Conservation (phyloP, 495 filamentous ascomycete species). For the Parachaetomium inaequale region DNA sequence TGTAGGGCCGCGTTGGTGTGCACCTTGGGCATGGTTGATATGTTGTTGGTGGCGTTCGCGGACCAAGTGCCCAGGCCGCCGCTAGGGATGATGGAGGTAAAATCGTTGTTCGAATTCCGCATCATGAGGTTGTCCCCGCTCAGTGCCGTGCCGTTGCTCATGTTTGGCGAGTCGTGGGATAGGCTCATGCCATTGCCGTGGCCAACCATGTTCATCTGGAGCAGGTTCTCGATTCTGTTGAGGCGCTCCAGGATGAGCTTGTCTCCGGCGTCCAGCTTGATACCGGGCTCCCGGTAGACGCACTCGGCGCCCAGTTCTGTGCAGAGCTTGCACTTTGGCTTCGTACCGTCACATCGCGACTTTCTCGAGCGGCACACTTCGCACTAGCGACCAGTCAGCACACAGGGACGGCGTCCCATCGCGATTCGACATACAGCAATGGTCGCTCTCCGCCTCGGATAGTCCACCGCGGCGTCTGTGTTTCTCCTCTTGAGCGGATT, state of each 20-base stretch:
- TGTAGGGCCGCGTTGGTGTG: conserved; percentile 77
- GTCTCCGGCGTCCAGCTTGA: conserved; percentile 82
- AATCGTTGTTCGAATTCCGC: conserved; percentile 37
- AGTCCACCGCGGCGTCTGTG: conserved; percentile 62
- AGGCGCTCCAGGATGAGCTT: conserved; percentile 78
- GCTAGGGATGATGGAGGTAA: conserved; percentile 57
- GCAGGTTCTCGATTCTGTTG: conserved; percentile 68
- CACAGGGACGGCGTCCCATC: conserved; percentile 1
- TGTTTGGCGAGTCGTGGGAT: conserved; percentile 59
- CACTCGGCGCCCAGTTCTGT: conserved; percentile 78
- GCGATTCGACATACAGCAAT: conserved; percentile 58
- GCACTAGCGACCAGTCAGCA: conserved; percentile 54
- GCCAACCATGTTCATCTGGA: conserved; percentile 61
- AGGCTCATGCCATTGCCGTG: conserved; percentile 43
- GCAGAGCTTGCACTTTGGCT: conserved; percentile 79
- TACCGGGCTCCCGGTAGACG: conserved; percentile 78
- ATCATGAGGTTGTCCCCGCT: conserved; percentile 61
- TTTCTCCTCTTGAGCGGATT: conserved; percentile 62
- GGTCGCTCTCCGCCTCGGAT: conserved; percentile 65
- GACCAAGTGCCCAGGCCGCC: conserved; percentile 72
- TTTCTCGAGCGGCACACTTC: conserved; percentile 82
- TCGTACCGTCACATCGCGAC: conserved; percentile 77
- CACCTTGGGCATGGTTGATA: conserved; percentile 78
- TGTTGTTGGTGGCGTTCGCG: conserved; percentile 56
- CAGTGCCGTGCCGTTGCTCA: conserved; percentile 65